A percentile compares a stretch with the other conserved stretches of the same genome.
phyloP scores from a whole-genome alignment of 306 rosid genomes.

The Quercus parvula region DNA sequence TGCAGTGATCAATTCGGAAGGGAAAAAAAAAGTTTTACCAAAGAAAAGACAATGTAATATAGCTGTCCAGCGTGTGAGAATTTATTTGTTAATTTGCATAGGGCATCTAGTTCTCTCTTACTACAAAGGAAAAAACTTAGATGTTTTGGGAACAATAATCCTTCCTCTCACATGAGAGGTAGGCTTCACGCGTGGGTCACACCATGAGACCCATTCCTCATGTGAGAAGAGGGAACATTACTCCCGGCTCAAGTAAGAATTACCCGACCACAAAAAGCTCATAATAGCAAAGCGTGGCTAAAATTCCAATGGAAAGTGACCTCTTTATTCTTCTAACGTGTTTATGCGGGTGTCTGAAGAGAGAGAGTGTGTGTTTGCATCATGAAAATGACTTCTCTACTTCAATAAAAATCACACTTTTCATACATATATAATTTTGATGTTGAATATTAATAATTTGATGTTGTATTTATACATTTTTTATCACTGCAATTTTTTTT shows the following conservation, averaged over 20 bases:
- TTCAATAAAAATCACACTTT: background rate
- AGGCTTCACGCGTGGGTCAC: rapidly evolving
- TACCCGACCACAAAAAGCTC: conserved; percentile 9
- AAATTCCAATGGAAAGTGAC: conserved; percentile 39
- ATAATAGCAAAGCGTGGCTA: conserved; percentile 22
- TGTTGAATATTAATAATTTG: background rate
- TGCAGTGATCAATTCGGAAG: background rate
- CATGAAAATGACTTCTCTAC: conserved; percentile 17
- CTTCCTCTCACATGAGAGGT: too few relatives aligned
- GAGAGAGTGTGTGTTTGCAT: background rate
- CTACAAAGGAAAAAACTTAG: background rate
- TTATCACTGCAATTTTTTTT: too few relatives aligned
- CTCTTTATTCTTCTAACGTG: conserved; percentile 21
- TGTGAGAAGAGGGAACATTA: too few relatives aligned
- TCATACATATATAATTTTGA: background rate
- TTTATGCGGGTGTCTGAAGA: background rate
- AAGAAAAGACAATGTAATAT: conserved; percentile 34
- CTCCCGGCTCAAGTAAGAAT: too few relatives aligned
- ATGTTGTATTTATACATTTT: background rate
- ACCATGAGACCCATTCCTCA: too few relatives aligned
- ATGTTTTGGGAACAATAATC: rapidly evolving
- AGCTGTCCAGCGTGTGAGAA: conserved; percentile 38
- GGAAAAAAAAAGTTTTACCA: background rate
- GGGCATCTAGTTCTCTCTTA: background rate
- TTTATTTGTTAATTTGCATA: conserved; percentile 11